These are phyloP conservation scores for Purpureocillium takamizusanense DNA, from an alignment of 2,329 filamentous ascomycete genomes.

Conservation along the genomic window DNA sequence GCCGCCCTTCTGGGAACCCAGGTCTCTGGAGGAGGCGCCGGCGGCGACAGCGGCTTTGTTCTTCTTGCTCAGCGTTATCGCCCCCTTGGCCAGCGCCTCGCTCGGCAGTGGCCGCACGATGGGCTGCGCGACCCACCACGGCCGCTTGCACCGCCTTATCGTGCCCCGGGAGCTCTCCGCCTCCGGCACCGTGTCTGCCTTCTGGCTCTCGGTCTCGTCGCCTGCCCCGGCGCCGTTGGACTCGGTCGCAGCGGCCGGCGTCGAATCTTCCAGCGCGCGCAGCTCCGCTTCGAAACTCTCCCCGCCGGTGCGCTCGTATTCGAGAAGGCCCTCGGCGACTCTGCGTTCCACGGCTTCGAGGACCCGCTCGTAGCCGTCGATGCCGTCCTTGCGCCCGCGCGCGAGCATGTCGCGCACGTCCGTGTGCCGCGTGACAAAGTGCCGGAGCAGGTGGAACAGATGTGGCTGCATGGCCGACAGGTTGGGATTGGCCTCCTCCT, in stretches of 20 bases:
- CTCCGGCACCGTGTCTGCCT: slow-evolving; percentile 22
- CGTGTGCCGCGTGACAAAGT: slow-evolving; percentile 71
- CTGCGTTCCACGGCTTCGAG: slow-evolving; percentile 66
- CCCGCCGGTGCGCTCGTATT: slow-evolving; percentile 49
- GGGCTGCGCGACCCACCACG: slow-evolving; percentile 86
- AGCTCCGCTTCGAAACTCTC: slow-evolving; percentile 35
- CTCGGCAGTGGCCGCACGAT: slow-evolving; percentile 79
- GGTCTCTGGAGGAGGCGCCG: no score
- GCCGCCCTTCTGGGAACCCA: slow-evolving; percentile 9
- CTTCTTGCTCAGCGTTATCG: slow-evolving; percentile 67
- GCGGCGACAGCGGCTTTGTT: slow-evolving; percentile 21
- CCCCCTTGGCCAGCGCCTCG: slow-evolving; percentile 77
- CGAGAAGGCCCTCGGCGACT: slow-evolving; percentile 62
- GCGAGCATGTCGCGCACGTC: slow-evolving; percentile 82
- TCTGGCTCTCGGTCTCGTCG: slow-evolving; percentile 17
- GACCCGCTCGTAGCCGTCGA: slow-evolving; percentile 69
- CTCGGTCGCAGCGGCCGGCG: background rate
- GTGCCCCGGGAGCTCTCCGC: slow-evolving; percentile 55
- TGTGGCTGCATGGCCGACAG: slow-evolving; percentile 79
- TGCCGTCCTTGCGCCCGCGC: slow-evolving; percentile 56
- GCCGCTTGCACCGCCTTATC: slow-evolving; percentile 65
- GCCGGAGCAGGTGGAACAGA: slow-evolving; percentile 81
- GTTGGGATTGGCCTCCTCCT: slow-evolving; percentile 46
- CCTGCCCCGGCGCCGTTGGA: slow-evolving; percentile 3
- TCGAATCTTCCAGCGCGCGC: slow-evolving; percentile 7